Base-by-base conservation (phyloP, 306 rosid species). In the Herpetospermum pedunculosum region DNA sequence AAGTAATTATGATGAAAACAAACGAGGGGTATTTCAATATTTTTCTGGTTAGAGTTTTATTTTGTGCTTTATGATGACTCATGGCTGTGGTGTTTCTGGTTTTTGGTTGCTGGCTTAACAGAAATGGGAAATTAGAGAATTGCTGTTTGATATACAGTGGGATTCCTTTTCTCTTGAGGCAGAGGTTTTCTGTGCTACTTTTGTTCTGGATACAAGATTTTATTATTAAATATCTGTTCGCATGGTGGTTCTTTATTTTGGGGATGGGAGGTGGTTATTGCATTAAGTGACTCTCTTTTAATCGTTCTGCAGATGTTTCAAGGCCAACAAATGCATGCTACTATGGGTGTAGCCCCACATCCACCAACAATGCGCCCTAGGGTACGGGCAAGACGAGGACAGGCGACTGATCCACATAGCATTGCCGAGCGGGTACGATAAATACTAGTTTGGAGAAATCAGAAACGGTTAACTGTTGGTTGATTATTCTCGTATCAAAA, bases 401-500 rank as follows among this genome's bases (percentile, higher is more conserved):
- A 94, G 79, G 99, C 99, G 72, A 94, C 99, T 15, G 99, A 94
- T 87, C 97, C 99, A 69, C 99, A 94, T 78, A 94, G 99, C 87
- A 94, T 91, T 68, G 99, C 99, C 73, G 99, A 94, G 84, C 87
- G 99, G 88, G 99, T 89, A 81, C 72, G 86, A 76, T 75, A 70
- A 74, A 50, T 2, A 8, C 44, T 10, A 46, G n/a, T 41, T 68
- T 50, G 19, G 41, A 49, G 23, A 52, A 19, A 72, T 14, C 19
- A 72, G 34, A 72, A 50, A 34, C 21, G 23, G 38, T 29, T 43
- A 10, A 11, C 8, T 0, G 2, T 69, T 69, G 25, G 38, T 6
- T 44, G 40, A 69, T 75, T 50, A 18, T 68, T 7, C 63, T 77
- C 9, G 46, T 10, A 44, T 47, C 30, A 1, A 59, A 30, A 28